Evolutionary conservation across 257 asterid species (phyloP).

Genomic region (Marsdenia floribunda): DNA sequence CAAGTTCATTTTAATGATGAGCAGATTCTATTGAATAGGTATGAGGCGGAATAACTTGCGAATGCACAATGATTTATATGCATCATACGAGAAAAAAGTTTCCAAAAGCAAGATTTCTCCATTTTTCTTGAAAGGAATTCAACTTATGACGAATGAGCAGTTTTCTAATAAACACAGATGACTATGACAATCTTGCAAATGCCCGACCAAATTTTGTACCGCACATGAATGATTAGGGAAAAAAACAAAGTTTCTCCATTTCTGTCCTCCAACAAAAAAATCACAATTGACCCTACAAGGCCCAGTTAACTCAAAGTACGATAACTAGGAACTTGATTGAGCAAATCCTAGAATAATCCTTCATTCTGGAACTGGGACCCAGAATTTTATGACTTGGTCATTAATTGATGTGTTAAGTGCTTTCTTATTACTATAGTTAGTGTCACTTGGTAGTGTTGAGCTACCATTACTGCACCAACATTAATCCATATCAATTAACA

Average conservation of each 20-base stretch:
- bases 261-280: neutral
- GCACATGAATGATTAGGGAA: neutral
- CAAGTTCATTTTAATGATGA: neutral
- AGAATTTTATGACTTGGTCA: neutral
- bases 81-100: neutral
- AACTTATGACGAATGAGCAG: neutral
- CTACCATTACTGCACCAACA: neutral
- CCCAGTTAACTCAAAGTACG: neutral
- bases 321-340: neutral
- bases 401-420: neutral
- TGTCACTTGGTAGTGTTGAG: too few relatives aligned
- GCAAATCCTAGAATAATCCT: neutral
- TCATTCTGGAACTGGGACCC: neutral
- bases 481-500: slow-evolving; percentile 7
- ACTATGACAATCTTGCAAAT: neutral
- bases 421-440: neutral
- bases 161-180: neutral
- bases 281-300: neutral
- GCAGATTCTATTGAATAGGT: neutral
- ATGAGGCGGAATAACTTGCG: neutral
- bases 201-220: neutral
- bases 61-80: neutral
- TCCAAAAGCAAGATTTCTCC: neutral
- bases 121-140: neutral
- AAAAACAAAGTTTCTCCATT: neutral